Evolutionary conservation across 1,284 basidiomycete genomes (phyloP), one percentile per base, ranked within the genome.

Genomic region (Naganishia sp.): DNA sequence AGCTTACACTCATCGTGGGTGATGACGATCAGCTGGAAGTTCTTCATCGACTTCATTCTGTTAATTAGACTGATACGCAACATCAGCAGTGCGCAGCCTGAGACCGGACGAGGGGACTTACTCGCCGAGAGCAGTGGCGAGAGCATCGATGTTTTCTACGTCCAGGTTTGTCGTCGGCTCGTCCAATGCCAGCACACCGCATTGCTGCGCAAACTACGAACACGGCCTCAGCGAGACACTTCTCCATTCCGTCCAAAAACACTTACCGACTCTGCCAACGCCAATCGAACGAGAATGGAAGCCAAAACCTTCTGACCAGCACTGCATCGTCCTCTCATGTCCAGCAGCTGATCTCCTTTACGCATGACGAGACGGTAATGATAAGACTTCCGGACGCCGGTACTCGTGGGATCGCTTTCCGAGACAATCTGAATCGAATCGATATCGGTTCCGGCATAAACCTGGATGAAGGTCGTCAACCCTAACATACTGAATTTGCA

Each of bases 391-490:
- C 92, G 90, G 25, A 90, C 86, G 25, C 86, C 69, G 81, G 68
- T 89, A 21, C 78, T 78, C 16, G 70, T 87, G 52, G 92, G 90
- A 77, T 99, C 96, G 65, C 88, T 87, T 74, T 98, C 96, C 36
- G 94, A 96, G 65, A 88, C 86, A 75, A 99, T 96, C 77, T 90
- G 89, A 73, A 99, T 97, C 21, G 91, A 92, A 79, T 99, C 96
- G 74, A 99, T 99, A 81, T 99, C 95, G 70, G 93, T 98, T 70
- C 96, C 96, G 77, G 99, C 95, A 79, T 99, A 99, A 1, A 95
- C 99, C 59, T 61, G 42, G 31, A 45, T 16, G 9, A 59, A 9
- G n/a, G 45, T 13, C 28, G 44, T 33, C 56, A 59, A 9, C 45
- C 6, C 10, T 48, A 16, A 48, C 16, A 21, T 16, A 23, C 11